Conservation (phyloP, 768 basidiomycete genomes). For the Russula brevipes region DNA sequence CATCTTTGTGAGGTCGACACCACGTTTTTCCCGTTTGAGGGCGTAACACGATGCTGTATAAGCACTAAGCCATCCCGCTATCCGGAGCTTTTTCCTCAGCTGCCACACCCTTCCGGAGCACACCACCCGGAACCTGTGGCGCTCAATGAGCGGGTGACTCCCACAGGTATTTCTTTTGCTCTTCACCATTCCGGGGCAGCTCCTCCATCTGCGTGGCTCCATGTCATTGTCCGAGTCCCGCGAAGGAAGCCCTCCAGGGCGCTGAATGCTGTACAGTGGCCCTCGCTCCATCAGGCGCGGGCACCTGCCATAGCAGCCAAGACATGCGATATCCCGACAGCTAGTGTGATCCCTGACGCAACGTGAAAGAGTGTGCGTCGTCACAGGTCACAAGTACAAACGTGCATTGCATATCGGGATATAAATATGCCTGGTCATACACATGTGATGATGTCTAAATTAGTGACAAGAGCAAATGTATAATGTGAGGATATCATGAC, state of each 20-base stretch:
- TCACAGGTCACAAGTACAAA: not conserved
- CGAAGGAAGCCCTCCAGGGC: not conserved
- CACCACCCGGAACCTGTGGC: not conserved
- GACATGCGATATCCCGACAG: not conserved
- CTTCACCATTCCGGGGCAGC: not conserved
- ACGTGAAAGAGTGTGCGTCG: not conserved
- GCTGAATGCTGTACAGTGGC: not conserved
- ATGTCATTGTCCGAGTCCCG: slow-evolving; percentile 3
- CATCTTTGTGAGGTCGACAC: not conserved
- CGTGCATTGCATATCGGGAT: not conserved
- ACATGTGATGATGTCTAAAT: slow-evolving; percentile 19
- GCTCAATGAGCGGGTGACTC: not conserved
- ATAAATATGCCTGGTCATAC: slow-evolving; percentile 22
- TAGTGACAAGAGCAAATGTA: not conserved
- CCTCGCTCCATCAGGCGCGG: too few relatives aligned
- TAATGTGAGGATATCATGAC: not conserved
- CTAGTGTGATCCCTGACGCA: not conserved
- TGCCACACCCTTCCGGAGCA: not conserved
- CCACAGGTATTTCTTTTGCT: not conserved
- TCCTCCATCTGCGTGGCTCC: not conserved
- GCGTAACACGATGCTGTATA: not conserved
- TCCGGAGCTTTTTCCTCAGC: not conserved
- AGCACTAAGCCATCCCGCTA: not conserved
- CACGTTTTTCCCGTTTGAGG: not conserved
- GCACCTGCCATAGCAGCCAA: too few relatives aligned